Percentiles rank a stretch among this genome's conserved stretches.
Conservation (phyloP, 2,329 filamentous ascomycete species). For the Colletotrichum paranaense region DNA sequence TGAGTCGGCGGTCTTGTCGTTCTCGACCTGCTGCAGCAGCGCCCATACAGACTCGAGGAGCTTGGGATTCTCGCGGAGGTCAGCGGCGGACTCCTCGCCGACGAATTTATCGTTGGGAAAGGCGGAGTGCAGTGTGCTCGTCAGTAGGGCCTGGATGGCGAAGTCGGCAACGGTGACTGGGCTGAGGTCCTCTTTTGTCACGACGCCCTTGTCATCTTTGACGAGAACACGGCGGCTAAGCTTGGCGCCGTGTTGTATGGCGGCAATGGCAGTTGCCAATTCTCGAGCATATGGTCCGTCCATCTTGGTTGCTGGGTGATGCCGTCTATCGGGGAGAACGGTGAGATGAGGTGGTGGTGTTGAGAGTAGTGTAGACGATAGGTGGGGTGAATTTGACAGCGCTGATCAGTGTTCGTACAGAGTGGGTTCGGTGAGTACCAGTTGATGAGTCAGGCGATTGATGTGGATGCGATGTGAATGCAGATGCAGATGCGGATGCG, state of each 20-base stretch:
- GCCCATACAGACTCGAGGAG: conserved; percentile 61
- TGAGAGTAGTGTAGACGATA: background rate
- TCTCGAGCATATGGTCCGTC: conserved; percentile 56
- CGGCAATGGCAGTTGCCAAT: conserved; percentile 54
- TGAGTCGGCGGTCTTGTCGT: conserved; percentile 41
- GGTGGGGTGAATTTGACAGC: background rate
- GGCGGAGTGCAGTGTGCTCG: conserved; percentile 58
- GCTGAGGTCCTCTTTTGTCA: conserved; percentile 66
- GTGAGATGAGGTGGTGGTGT: background rate
- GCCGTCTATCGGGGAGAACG: background rate
- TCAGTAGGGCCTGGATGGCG: conserved; percentile 67
- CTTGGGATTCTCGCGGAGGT: conserved; percentile 54
- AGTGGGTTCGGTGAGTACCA: background rate
- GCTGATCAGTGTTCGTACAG: background rate
- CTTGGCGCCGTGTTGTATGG: conserved; percentile 57
- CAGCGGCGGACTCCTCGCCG: conserved; percentile 65
- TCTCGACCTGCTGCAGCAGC: conserved; percentile 50
- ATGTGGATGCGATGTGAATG: background rate
- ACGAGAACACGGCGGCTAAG: conserved; percentile 62
- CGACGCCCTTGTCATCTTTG: conserved; percentile 59
- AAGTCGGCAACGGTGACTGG: conserved; percentile 71
- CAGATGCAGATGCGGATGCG: background rate
- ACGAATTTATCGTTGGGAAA: conserved; percentile 65
- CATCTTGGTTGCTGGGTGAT: conserved; percentile 45
- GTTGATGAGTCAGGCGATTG: background rate